Base-by-base conservation (phyloP, 192 early-diverging fungal species). In the Globomyces pollinis-pini region DNA sequence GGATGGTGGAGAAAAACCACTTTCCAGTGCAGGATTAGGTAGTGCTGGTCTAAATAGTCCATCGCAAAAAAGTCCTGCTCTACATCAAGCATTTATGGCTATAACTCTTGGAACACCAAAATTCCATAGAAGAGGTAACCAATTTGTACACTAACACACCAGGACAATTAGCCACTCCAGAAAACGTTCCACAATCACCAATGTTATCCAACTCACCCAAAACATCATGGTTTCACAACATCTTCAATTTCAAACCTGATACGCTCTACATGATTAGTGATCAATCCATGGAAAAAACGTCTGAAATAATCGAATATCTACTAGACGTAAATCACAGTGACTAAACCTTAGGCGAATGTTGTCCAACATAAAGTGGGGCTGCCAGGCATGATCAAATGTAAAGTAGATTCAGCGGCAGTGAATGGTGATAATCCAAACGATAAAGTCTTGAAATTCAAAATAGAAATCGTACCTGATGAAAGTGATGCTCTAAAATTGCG, bases 241-340 rank as follows among this genome's bases (percentile, higher is more conserved):
- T 78, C 15, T 78, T 78, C 67, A 67, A 65, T 36, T 72, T 72
- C 59, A 65, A 65, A 38, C 76, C 76, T 31, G 76, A 76, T 26
- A 41, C 50, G 0, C 43, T 32, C 28, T 54, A 54, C 18, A 32
- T 54, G 52, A 33, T 54, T 54, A 54, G 52, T 15, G 28, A 35
- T 16, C 21, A 18, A 23, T 21, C 52, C 3, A 7, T 54, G 30
- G 29, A 18, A 26, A 31, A 54, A 54, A 54, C 52, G n/a, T 21
- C 33, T 20, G 35, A 26, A 24, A 18, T 26, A 35, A 12, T 26
- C 28, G 35, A 39, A 39, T 16, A 35, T 18, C 24, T 54, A 12
- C 21, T 54, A 8, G 28, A 54, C 21, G 8, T 26, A 31, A 9
- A 23, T 16, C n/a, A 39, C 18, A 39, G 20, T 12, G 28, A 21